Evolutionary conservation across 2,329 filamentous ascomycete genomes (phyloP), one percentile per base, ranked within the genome.

Genomic region (Aspergillus proliferans): DNA sequence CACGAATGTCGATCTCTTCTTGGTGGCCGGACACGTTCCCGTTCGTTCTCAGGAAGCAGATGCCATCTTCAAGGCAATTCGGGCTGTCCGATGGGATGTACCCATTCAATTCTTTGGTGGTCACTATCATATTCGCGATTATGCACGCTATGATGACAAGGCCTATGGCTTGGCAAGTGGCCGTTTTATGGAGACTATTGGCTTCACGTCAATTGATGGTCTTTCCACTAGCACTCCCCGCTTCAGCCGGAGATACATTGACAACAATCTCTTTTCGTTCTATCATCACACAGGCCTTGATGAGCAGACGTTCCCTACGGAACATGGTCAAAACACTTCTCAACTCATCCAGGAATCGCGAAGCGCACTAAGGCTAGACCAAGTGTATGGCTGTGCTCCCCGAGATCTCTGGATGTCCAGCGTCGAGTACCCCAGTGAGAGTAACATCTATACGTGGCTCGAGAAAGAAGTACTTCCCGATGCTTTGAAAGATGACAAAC

Each of bases 21-120:
- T 97, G 2, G 85, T 97, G 3, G 80, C 84, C 46, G 92, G 91
- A 1, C 92, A 97, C 71, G 84, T 95, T 6, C 87, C 88, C 1
- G 80, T 94, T 40, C 83, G 85, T 41, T 93, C 90, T 64, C 75
- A 81, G 18, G 92, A 96, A 68, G 92, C 87, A 64, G 81, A 84
- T 53, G 74, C 81, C 47, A 81, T 97, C 46, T 94, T 85, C 73
- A 84, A 80, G 33, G 87, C 85, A 8, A 90, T 97, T 57, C 81
- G 92, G 26, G 78, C 81, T 46, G 77, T 81, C 53, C 85, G 89
- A 55, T 88, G 85, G 82, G 81, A 89, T 60, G 88, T 81, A 0
- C 90, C 92, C 0, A 94, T 97, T 49, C 86, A 88, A 52, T 90
- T 96, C 70, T 93, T 97, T 52, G 92, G 88, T 7, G 92, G 92